These are phyloP conservation scores for Trichothecium sympodiale DNA, from an alignment of 2,329 filamentous ascomycete genomes.

Conservation along the genomic window DNA sequence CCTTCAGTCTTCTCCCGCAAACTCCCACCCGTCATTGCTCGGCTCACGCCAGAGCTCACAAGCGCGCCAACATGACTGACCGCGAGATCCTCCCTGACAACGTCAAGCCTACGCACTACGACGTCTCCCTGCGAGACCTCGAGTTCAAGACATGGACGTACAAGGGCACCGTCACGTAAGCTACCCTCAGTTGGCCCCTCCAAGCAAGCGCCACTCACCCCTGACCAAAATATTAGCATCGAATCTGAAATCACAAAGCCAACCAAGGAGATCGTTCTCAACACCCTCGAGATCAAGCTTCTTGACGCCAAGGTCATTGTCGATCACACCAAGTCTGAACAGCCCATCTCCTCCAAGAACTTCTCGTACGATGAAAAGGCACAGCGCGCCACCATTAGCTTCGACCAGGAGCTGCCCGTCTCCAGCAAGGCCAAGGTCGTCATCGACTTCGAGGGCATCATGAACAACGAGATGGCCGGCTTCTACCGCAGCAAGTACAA, in stretches of 20 bases:
- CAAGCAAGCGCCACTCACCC: constrained; percentile 3
- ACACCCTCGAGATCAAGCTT: constrained; percentile 75
- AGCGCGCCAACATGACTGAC: constrained; percentile 37
- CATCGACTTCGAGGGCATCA: constrained; percentile 67
- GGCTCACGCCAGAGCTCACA: constrained; percentile 22
- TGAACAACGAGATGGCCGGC: constrained; percentile 86
- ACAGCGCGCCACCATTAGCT: constrained; percentile 72
- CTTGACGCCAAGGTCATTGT: constrained; percentile 49
- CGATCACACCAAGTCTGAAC: constrained; percentile 45
- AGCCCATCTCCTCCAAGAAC: constrained; percentile 47
- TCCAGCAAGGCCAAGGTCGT: constrained; percentile 55
- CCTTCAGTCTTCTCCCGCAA: constrained; percentile 13
- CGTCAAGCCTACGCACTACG: constrained; percentile 79
- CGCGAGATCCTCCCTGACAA: constrained; percentile 50
- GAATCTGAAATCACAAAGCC: constrained; percentile 59
- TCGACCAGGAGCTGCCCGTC: constrained; percentile 58
- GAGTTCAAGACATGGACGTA: constrained; percentile 68
- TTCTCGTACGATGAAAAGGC: constrained; percentile 74
- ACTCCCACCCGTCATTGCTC: constrained; percentile 21
- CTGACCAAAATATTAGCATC: constrained; percentile 41
- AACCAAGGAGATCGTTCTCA: constrained; percentile 70
- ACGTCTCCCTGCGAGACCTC: constrained; percentile 69
- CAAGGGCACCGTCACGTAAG: constrained; percentile 62
- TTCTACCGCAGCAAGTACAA: constrained; percentile 95
- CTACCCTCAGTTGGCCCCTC: constrained; percentile 5